Conservation (phyloP, 139 green algal genomes). For the Tetratostichococcus sp. region DNA sequence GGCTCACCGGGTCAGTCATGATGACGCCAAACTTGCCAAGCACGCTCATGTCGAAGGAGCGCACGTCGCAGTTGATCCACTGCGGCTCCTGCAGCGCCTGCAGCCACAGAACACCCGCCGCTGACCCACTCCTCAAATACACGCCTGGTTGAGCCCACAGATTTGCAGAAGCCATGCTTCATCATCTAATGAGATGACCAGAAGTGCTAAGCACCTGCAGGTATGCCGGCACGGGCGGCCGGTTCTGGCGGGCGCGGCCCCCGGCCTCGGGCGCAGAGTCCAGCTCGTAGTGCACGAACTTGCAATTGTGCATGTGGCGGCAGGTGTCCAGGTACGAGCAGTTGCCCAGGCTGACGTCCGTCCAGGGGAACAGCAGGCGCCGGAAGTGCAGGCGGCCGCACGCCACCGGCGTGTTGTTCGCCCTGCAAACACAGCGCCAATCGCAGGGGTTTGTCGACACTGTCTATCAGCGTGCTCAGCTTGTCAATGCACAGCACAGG, state of each 20-base stretch:
- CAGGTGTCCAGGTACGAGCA: conserved; percentile 87
- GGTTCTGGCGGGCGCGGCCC: conserved; percentile 7
- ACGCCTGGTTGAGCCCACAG: too few species aligned
- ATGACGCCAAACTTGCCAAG: conserved; percentile 83
- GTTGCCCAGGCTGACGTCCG: conserved; percentile 71
- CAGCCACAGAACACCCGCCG: background rate
- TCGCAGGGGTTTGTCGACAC: too few species aligned
- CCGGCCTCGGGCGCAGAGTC: conserved; percentile 47
- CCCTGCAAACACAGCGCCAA: too few species aligned
- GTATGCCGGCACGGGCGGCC: conserved; percentile 12
- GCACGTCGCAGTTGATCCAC: conserved; percentile 81
- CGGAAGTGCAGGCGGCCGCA: conserved; percentile 50
- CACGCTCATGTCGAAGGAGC: conserved; percentile 72
- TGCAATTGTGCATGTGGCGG: conserved; percentile 61
- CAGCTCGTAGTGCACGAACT: conserved; percentile 76
- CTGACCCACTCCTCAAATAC: too few species aligned
- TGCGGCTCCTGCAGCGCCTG: conserved; percentile 62
- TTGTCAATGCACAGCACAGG: background rate
- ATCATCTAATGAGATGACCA: too few species aligned
- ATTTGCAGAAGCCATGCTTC: too few species aligned
- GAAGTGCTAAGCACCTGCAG: conserved; percentile 19
- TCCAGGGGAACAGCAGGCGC: conserved; percentile 64
- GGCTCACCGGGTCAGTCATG: conserved; percentile 70
- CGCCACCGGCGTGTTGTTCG: conserved; percentile 16
- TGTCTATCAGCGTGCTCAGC: too few species aligned